These are phyloP conservation scores for Neurospora sp. DNA, from an alignment of 495 filamentous ascomycete species.

Conservation along the genomic window DNA sequence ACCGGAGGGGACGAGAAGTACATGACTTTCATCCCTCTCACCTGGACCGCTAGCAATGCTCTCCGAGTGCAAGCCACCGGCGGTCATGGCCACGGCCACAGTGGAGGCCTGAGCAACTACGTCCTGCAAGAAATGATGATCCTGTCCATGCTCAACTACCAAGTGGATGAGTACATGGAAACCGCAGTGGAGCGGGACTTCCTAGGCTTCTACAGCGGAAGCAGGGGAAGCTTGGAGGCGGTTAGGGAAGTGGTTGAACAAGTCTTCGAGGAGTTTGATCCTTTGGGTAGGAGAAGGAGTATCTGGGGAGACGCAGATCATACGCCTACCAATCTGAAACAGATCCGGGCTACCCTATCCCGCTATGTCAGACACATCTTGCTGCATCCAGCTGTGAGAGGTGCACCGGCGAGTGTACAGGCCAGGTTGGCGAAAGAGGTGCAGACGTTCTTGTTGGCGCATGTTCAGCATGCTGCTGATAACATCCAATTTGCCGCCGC, in stretches of 20 bases:
- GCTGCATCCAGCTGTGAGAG: neutral
- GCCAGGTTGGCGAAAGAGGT: neutral
- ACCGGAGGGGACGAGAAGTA: neutral
- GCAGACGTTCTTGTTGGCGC: neutral
- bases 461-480: neutral
- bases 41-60: neutral
- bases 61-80: neutral
- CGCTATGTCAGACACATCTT: neutral
- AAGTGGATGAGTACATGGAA: neutral
- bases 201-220: neutral
- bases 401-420: neutral
- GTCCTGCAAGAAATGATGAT: neutral
- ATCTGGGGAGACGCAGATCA: neutral
- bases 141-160: neutral
- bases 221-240: neutral
- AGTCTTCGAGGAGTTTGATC: neutral
- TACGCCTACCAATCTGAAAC: neutral
- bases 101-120: neutral
- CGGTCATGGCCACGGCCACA: neutral
- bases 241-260: neutral
- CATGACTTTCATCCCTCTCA: neutral
- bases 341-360: neutral
- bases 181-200: neutral
- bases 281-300: neutral
- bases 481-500: neutral